These are phyloP conservation scores for Erodium chrysanthum DNA, from an alignment of 441 rosid genomes.

Conservation along the genomic window DNA sequence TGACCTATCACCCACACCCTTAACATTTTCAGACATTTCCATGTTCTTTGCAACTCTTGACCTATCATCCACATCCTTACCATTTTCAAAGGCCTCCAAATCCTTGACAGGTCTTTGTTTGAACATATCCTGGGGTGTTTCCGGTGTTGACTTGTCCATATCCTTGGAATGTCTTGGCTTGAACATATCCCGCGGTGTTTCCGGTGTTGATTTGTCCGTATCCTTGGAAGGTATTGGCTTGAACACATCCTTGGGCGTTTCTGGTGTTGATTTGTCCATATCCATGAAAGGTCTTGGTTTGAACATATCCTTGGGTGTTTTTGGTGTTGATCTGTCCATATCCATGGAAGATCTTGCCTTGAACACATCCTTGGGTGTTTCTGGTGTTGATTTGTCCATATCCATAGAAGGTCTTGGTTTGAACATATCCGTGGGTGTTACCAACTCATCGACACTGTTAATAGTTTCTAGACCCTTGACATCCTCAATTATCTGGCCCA, in stretches of 20 bases:
- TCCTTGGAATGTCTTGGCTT: conserved; percentile 14
- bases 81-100: no score
- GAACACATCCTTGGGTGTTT: no score
- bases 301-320: no score
- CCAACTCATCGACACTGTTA: conserved; percentile 13
- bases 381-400: neutral
- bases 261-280: neutral
- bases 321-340: no score
- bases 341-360: no score
- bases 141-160: neutral
- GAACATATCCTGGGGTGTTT: no score
- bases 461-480: conserved; percentile 14
- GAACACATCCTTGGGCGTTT: no score
- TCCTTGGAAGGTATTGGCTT: conserved; percentile 14
- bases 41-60: neutral
- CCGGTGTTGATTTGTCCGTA: neutral
- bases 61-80: conserved; percentile 1
- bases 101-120: no score
- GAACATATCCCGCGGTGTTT: no score
- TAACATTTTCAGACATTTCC: conserved; percentile 11
- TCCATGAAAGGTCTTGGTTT: no score
- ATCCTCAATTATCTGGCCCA: conserved; percentile 25
- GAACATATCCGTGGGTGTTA: neutral
- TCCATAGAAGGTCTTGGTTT: neutral
- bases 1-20: neutral